Evolutionary conservation across 1,284 basidiomycete genomes (phyloP).

Genomic region (Malassezia cuniculi): DNA sequence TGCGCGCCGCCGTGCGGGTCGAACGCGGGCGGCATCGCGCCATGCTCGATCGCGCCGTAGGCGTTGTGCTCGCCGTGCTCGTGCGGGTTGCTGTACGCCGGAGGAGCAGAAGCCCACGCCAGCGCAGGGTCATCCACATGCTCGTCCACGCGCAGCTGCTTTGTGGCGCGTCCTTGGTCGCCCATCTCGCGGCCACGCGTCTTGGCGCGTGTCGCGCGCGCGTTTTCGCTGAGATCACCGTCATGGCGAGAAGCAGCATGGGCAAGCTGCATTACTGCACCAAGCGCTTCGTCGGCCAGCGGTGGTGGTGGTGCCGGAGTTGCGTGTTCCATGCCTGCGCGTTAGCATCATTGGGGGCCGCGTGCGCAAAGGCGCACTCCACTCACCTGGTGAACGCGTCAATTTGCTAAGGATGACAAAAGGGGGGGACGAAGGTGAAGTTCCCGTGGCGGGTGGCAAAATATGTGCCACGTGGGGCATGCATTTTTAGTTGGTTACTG

Average conservation of each 20-base stretch:
- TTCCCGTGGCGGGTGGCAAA: too few species aligned
- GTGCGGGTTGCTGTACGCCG: constrained; percentile 9
- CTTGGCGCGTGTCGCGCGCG: constrained; percentile 2
- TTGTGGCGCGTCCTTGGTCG: constrained; percentile 6
- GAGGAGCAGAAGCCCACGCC: constrained; percentile 11
- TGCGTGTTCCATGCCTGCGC: constrained; percentile 11
- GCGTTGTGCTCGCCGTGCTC: constrained; percentile 7
- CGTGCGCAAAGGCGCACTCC: background rate
- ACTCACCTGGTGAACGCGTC: constrained; percentile 4
- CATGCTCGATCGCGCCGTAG: constrained; percentile 8
- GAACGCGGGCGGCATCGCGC: constrained; percentile 4
- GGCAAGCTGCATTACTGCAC: constrained; percentile 14
- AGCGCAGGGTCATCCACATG: constrained; percentile 11
- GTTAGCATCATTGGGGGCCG: constrained; percentile 9
- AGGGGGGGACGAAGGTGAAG: too few species aligned
- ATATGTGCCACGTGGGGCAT: too few species aligned
- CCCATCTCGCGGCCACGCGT: constrained; percentile 7
- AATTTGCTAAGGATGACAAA: constrained; percentile 21
- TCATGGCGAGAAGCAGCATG: constrained; percentile 13
- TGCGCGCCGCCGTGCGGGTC: background rate
- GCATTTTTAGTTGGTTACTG: too few species aligned
- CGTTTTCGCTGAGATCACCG: background rate
- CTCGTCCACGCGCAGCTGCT: constrained; percentile 12
- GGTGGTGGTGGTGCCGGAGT: constrained; percentile 12
- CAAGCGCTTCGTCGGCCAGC: constrained; percentile 12